A percentile compares a stretch with the other conserved stretches of the same genome.
Evolutionary conservation across 768 basidiomycete species (phyloP).

Genomic region (Termitomyces eurrhizus): DNA sequence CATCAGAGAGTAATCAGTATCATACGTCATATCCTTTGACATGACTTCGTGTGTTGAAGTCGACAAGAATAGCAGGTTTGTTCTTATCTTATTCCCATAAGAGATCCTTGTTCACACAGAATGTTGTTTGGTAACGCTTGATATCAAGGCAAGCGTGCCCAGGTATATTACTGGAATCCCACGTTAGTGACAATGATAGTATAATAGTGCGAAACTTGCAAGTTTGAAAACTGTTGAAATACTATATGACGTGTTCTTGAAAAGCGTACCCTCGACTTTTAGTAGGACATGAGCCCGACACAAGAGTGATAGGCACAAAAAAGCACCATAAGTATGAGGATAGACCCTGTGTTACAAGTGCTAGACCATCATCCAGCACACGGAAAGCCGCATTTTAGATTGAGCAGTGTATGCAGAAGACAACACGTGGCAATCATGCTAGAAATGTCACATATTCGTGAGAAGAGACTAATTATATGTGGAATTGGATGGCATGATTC

Average conservation of each 20-base stretch:
- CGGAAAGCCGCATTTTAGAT: neutral
- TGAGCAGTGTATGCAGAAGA: neutral
- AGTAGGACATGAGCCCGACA: neutral
- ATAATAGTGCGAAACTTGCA: neutral
- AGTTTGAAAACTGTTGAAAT: neutral
- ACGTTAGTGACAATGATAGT: neutral
- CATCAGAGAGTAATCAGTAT: no score
- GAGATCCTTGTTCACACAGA: conserved; percentile 10
- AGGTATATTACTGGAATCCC: neutral
- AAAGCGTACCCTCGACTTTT: neutral
- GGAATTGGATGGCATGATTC: neutral
- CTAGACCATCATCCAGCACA: neutral
- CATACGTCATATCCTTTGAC: no score
- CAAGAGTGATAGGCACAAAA: neutral
- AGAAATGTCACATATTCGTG: conserved; percentile 7
- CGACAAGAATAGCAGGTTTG: neutral
- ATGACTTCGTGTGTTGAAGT: conserved; percentile 3
- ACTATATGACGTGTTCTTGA: neutral
- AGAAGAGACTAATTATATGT: neutral
- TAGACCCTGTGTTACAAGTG: neutral
- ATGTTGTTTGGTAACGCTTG: neutral
- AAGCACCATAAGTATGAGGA: no score
- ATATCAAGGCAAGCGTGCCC: neutral
- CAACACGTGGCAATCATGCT: neutral
- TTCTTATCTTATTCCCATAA: neutral